Evolutionary conservation across 192 early-diverging fungal species (phyloP).

Genomic region (Coemansia sp.): DNA sequence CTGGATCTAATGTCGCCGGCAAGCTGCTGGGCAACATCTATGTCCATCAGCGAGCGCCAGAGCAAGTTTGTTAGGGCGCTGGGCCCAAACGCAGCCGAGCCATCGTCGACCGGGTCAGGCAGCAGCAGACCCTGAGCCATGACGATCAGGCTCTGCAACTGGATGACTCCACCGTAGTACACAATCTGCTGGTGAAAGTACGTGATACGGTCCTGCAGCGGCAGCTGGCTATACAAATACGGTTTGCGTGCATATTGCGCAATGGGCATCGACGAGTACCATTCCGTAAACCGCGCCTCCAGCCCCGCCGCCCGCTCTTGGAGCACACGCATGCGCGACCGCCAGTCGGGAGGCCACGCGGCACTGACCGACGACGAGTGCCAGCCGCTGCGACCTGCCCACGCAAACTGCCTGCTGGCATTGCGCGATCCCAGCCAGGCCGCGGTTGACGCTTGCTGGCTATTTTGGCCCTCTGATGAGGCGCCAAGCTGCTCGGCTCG

Average conservation of each 20-base stretch:
- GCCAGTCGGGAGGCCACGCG: constrained; percentile 55
- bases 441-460: constrained; percentile 21
- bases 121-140: constrained; percentile 45
- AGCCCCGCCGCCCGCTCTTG: constrained; percentile 41
- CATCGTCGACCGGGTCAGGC: constrained; percentile 40
- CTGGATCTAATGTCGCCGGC: constrained; percentile 4
- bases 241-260: constrained; percentile 42
- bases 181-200: constrained; percentile 54
- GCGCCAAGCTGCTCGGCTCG: constrained; percentile 22
- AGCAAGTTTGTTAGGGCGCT: constrained; percentile 39
- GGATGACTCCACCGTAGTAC: constrained; percentile 54
- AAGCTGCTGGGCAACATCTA: constrained; percentile 15
- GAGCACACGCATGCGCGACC: constrained; percentile 52
- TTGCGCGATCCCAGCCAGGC: constrained; percentile 43
- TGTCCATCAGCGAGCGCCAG: constrained; percentile 44
- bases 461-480: neutral
- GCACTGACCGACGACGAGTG: constrained; percentile 23
- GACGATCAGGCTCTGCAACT: constrained; percentile 47
- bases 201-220: constrained; percentile 52
- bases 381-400: constrained; percentile 28
- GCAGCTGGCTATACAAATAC: constrained; percentile 46
- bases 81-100: constrained; percentile 20
- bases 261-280: constrained; percentile 51
- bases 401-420: constrained; percentile 18
- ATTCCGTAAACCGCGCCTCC: constrained; percentile 38